Conservation (phyloP, 2,329 filamentous ascomycete species). For the Colletotrichum magnum region DNA sequence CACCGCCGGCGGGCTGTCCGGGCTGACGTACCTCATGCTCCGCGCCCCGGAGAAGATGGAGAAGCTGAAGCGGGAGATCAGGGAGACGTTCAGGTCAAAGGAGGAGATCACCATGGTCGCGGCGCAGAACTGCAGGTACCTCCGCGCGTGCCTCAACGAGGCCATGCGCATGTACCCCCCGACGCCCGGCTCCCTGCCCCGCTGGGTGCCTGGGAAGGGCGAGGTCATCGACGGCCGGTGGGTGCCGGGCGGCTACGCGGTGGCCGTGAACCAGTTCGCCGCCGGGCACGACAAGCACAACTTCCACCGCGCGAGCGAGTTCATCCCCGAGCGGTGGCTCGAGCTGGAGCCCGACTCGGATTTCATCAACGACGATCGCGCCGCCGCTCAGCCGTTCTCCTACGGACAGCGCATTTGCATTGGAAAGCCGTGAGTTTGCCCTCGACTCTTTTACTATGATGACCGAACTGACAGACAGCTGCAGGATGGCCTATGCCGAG, state of each 20-base stretch:
- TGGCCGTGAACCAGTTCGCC: constrained; percentile 20
- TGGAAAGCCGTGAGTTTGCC: constrained; percentile 59
- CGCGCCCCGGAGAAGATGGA: constrained; percentile 3
- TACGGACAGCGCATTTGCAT: constrained; percentile 64
- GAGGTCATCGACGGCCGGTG: neutral
- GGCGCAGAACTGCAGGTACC: constrained; percentile 16
- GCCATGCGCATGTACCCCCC: constrained; percentile 17
- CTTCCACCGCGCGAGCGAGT: constrained; percentile 5
- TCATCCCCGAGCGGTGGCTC: constrained; percentile 25
- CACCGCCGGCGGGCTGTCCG: constrained; percentile 13
- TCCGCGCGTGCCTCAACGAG: constrained; percentile 18
- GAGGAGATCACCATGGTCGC: constrained; percentile 21
- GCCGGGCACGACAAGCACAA: constrained; percentile 6
- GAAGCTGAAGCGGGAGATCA: constrained; percentile 1
- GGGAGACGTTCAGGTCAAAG: neutral
- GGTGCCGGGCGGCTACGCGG: constrained; percentile 13
- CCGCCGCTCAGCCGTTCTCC: constrained; percentile 59
- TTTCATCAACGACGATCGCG: constrained; percentile 6
- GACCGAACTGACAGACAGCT: neutral
- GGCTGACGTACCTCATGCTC: constrained; percentile 17
- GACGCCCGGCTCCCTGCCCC: constrained; percentile 6
- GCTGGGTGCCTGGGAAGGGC: constrained; percentile 14
- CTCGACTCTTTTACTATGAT: constrained; percentile 1
- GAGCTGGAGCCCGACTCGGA: constrained; percentile 10
- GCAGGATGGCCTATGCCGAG: constrained; percentile 60